Evolutionary conservation across 352 stramenopile genomes (phyloP).

Genomic region (Globisporangium iwayamae): DNA sequence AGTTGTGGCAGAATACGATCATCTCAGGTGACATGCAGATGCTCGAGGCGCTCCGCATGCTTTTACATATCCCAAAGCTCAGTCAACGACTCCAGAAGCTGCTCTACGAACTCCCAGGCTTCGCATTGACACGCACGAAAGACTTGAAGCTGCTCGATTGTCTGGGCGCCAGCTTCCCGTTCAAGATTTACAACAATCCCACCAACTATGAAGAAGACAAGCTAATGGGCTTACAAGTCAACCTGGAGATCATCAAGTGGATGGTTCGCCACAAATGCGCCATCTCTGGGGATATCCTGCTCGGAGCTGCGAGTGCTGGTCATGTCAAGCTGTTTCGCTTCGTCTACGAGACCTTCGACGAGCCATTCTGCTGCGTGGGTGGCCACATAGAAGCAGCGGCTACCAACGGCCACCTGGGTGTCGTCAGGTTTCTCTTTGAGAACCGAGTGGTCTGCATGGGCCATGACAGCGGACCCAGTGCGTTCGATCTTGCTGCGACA

Average conservation of each 20-base stretch:
- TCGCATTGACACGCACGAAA: background rate
- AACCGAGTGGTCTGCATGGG: no score
- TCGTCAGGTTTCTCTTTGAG: no score
- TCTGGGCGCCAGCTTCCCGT: no score
- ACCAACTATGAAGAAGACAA: no score
- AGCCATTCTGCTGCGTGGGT: background rate
- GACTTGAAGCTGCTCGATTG: background rate
- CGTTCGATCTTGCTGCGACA: no score
- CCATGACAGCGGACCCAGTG: no score
- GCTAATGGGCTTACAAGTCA: background rate
- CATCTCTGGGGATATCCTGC: background rate
- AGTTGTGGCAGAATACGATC: background rate
- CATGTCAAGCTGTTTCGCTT: slow-evolving; percentile 29
- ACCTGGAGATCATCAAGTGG: background rate
- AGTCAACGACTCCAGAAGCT: background rate
- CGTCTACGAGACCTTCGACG: slow-evolving; percentile 16
- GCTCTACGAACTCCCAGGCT: background rate
- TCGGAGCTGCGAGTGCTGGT: slow-evolving; percentile 9
- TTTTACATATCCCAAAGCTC: background rate
- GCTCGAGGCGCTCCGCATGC: background rate
- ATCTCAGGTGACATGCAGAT: background rate
- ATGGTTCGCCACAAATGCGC: background rate
- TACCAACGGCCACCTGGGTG: slow-evolving; percentile 8
- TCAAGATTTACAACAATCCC: no score
- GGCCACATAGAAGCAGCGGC: slow-evolving; percentile 8